Conservation (phyloP, 2,329 filamentous ascomycete genomes). For the Aspergillus sergii region DNA sequence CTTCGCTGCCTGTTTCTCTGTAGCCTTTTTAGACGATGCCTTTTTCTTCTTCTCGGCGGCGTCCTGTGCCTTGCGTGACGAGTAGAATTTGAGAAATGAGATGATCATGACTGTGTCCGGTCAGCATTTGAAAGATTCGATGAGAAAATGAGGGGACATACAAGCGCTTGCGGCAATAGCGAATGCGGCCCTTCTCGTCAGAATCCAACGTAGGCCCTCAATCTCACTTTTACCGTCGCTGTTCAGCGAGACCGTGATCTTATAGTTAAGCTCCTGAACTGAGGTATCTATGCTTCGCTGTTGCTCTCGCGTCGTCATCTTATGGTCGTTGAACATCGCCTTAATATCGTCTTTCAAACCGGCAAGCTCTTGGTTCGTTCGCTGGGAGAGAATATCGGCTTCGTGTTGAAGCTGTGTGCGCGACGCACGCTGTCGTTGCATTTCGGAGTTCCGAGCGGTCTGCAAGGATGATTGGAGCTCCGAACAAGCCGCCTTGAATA, state of each 20-base stretch:
- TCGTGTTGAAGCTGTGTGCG: slow-evolving; percentile 88
- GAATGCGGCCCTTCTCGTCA: slow-evolving; percentile 65
- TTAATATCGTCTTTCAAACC: slow-evolving; percentile 88
- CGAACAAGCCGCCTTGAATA: slow-evolving; percentile 91
- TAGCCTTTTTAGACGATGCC: slow-evolving; percentile 33
- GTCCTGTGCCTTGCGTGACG: slow-evolving; percentile 40
- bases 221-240: slow-evolving; percentile 91
- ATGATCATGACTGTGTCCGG: slow-evolving; percentile 49
- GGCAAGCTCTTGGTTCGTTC: slow-evolving; percentile 78
- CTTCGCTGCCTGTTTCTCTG: slow-evolving; percentile 24
- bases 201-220: slow-evolving; percentile 85
- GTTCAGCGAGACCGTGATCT: slow-evolving; percentile 87
- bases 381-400: slow-evolving; percentile 87
- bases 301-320: slow-evolving; percentile 87
- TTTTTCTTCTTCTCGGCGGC: slow-evolving; percentile 39
- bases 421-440: slow-evolving; percentile 81
- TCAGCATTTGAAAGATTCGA: slow-evolving; percentile 14
- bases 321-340: slow-evolving; percentile 93
- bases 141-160: slow-evolving; percentile 30
- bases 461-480: slow-evolving; percentile 87
- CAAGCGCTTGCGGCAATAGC: slow-evolving; percentile 57
- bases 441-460: slow-evolving; percentile 72
- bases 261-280: slow-evolving; percentile 94
- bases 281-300: slow-evolving; percentile 82
- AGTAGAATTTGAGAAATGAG: slow-evolving; percentile 49